A percentile compares a stretch with the other conserved stretches of the same genome.
phyloP scores from a whole-genome alignment of 169 alveolate genomes.

The Plasmodium gallinaceum region DNA sequence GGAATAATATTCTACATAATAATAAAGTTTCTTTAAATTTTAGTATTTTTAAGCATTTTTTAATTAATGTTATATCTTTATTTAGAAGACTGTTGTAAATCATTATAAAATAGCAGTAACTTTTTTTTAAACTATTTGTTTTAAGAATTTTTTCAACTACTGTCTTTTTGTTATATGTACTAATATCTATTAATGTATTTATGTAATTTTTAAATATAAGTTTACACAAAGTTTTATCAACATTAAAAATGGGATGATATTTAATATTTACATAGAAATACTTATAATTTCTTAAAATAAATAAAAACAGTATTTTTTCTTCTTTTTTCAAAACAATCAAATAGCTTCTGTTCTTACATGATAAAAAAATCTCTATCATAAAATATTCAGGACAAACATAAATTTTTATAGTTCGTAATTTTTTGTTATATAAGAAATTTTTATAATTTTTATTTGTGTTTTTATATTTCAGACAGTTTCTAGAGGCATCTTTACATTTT shows the following conservation, averaged over 20 bases:
- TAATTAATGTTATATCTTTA: slow-evolving; percentile 35
- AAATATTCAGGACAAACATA: slow-evolving; percentile 10
- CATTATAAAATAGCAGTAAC: slow-evolving; percentile 40
- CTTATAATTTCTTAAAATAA: slow-evolving; percentile 23
- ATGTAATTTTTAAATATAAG: slow-evolving; percentile 37
- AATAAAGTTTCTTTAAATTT: slow-evolving; percentile 37
- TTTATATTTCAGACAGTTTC: not conserved
- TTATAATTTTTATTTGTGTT: not conserved
- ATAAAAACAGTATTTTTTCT: slow-evolving; percentile 20
- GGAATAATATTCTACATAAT: slow-evolving; percentile 48
- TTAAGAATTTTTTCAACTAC: slow-evolving; percentile 24
- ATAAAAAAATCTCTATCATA: slow-evolving; percentile 19
- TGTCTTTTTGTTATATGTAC: slow-evolving; percentile 17
- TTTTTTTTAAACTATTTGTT: slow-evolving; percentile 27
- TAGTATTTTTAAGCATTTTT: slow-evolving; percentile 28
- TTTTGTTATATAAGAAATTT: slow-evolving; percentile 13
- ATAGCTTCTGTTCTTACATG: slow-evolving; percentile 1
- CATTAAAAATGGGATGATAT: slow-evolving; percentile 23
- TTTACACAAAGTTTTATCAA: slow-evolving; percentile 31
- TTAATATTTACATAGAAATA: slow-evolving; percentile 38
- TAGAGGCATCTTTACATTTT: not conserved
- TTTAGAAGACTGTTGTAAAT: slow-evolving; percentile 49
- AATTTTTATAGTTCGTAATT: slow-evolving; percentile 5
- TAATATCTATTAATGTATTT: slow-evolving; percentile 21
- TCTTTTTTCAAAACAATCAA: slow-evolving; percentile 23